A percentile compares a stretch with the other conserved stretches of the same genome.
These are phyloP conservation scores for Clarkia xantiana DNA, from an alignment of 345 rosid genomes.

Conservation along the genomic window DNA sequence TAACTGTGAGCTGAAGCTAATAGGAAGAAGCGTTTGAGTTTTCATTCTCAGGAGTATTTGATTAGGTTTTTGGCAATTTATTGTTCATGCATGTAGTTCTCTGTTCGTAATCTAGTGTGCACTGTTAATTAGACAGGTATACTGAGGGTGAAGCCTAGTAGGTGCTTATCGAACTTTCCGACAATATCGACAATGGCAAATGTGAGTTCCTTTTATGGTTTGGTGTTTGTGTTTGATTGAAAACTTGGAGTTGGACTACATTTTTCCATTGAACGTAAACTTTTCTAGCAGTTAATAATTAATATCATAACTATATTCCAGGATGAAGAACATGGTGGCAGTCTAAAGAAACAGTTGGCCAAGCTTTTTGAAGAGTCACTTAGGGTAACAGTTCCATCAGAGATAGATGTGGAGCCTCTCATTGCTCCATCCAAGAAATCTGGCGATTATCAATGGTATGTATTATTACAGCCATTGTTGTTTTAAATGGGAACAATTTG, in stretches of 20 bases:
- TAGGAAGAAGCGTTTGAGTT: background rate
- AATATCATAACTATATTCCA: constrained; percentile 9
- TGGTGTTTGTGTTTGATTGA: background rate
- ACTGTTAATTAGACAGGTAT: constrained; percentile 58
- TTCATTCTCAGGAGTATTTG: no score
- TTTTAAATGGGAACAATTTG: background rate
- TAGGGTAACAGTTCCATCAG: constrained; percentile 42
- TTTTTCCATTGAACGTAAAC: background rate
- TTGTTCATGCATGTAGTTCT: no score
- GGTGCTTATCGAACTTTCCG: constrained; percentile 18
- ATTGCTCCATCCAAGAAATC: constrained; percentile 52
- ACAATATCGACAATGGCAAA: constrained; percentile 46
- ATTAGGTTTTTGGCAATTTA: no score
- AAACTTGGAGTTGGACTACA: background rate
- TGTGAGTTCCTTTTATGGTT: constrained; percentile 21
- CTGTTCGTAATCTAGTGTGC: constrained; percentile 9
- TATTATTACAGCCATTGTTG: background rate
- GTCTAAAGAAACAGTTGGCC: constrained; percentile 40
- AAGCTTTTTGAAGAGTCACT: constrained; percentile 53
- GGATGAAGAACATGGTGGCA: constrained; percentile 48
- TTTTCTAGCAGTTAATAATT: constrained; percentile 3
- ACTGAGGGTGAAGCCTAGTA: constrained; percentile 34
- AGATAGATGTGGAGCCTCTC: constrained; percentile 47
- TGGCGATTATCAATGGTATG: constrained; percentile 91
- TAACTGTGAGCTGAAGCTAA: no score